A percentile compares a stretch with the other conserved stretches of the same genome.
Conservation (phyloP, 495 filamentous ascomycete species). For the Xanthoparmelia taractica region DNA sequence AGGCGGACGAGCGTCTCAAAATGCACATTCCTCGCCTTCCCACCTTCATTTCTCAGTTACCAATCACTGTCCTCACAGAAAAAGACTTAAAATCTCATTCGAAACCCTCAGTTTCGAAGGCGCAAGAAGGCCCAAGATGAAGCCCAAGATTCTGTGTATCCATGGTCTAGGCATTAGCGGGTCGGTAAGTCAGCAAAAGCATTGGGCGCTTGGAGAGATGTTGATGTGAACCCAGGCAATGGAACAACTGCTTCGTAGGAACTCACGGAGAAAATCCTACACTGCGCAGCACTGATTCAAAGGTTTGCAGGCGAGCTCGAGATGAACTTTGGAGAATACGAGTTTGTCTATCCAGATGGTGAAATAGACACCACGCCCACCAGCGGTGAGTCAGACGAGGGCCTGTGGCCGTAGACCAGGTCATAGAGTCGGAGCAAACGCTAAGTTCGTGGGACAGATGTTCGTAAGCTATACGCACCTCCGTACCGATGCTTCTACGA, state of each 20-base stretch:
- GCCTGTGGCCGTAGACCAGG: not conserved
- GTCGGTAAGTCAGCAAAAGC: not conserved
- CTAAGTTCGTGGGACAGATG: not conserved
- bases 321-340: slow-evolving; percentile 1
- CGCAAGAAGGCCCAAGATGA: not conserved
- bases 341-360: not conserved
- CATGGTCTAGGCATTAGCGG: slow-evolving; percentile 3
- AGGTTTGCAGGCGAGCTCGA: not conserved
- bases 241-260: not conserved
- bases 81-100: not conserved
- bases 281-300: not conserved
- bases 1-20: no score
- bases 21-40: not conserved
- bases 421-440: not conserved
- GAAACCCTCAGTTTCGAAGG: not conserved
- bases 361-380: not conserved
- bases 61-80: not conserved
- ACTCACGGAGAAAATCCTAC: not conserved
- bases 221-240: not conserved
- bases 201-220: not conserved
- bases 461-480: not conserved
- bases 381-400: not conserved
- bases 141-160: slow-evolving; percentile 9
- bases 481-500: slow-evolving; percentile 10
- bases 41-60: no score